Conservation (phyloP, 768 basidiomycete genomes). For the Mycena venus region DNA sequence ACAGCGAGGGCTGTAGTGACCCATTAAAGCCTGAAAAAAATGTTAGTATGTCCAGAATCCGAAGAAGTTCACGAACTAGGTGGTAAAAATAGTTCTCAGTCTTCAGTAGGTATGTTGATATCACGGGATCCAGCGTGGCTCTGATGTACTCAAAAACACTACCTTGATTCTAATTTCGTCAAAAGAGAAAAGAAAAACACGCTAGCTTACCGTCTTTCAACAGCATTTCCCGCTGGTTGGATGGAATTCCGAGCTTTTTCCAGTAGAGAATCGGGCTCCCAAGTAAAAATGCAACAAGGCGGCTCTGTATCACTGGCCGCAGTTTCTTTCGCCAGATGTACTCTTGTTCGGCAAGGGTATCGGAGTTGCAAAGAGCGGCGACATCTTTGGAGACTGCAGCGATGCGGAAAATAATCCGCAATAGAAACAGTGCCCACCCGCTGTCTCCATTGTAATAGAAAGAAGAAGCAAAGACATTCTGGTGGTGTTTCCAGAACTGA, state of each 20-base stretch:
- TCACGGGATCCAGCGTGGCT: constrained; percentile 64
- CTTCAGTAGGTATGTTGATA: constrained; percentile 62
- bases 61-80: constrained; percentile 49
- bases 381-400: constrained; percentile 68
- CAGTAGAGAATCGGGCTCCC: constrained; percentile 72
- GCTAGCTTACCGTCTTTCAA: constrained; percentile 49
- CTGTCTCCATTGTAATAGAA: constrained; percentile 80
- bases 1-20: constrained; percentile 68
- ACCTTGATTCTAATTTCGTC: constrained; percentile 36
- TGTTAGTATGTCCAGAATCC: background rate
- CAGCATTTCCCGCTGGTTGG: constrained; percentile 73
- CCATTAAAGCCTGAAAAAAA: constrained; percentile 51
- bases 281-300: constrained; percentile 61
- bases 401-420: constrained; percentile 67
- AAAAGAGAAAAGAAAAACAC: background rate
- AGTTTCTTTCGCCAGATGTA: constrained; percentile 71
- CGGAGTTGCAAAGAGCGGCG: constrained; percentile 64
- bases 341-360: constrained; percentile 68
- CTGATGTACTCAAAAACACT: constrained; percentile 61
- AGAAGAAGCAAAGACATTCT: constrained; percentile 59
- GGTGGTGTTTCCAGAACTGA: constrained; percentile 80
- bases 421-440: constrained; percentile 74
- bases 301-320: constrained; percentile 72
- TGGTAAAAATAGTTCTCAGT: constrained; percentile 76
- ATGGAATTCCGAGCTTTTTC: constrained; percentile 83